A percentile compares a stretch with the other conserved stretches of the same genome.
These are phyloP conservation scores for Zymoseptoria tritici DNA, from an alignment of 2,329 filamentous ascomycete genomes.

Conservation along the genomic window DNA sequence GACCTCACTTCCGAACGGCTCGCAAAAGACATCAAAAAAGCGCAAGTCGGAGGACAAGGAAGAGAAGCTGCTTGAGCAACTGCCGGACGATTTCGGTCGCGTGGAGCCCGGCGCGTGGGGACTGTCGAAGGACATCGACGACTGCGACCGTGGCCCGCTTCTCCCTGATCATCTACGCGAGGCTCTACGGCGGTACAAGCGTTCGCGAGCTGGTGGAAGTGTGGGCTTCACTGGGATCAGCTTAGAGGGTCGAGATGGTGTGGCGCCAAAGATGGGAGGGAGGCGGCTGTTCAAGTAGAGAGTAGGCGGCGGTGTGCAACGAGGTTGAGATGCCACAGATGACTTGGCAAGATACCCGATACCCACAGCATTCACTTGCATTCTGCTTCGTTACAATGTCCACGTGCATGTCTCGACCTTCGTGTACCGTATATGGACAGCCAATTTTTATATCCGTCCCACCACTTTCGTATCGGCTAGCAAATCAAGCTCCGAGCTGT, in stretches of 20 bases:
- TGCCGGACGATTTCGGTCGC: slow-evolving; percentile 11
- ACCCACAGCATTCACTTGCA: background rate
- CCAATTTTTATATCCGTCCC: background rate
- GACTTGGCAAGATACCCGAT: background rate
- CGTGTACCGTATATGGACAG: background rate
- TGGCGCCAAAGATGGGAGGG: slow-evolving; percentile 38
- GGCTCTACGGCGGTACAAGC: slow-evolving; percentile 61
- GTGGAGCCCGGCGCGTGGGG: slow-evolving; percentile 22
- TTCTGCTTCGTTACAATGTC: background rate
- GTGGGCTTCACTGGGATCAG: slow-evolving; percentile 45
- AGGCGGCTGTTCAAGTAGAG: slow-evolving; percentile 37
- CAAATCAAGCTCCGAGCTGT: background rate
- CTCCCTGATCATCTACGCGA: slow-evolving; percentile 69
- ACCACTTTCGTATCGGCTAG: background rate
- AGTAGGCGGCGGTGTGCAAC: background rate
- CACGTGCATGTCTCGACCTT: too few species aligned
- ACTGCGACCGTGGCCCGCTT: slow-evolving; percentile 49
- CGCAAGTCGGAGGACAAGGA: background rate
- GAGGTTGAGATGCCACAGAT: background rate
- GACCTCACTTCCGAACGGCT: background rate
- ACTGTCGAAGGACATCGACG: slow-evolving; percentile 21
- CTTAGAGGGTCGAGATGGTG: slow-evolving; percentile 38
- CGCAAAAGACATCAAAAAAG: background rate
- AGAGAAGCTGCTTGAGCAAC: background rate
- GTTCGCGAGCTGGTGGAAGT: slow-evolving; percentile 55